Base-by-base conservation (phyloP, 2,329 filamentous ascomycete species). In the Verticillium alfalfae region DNA sequence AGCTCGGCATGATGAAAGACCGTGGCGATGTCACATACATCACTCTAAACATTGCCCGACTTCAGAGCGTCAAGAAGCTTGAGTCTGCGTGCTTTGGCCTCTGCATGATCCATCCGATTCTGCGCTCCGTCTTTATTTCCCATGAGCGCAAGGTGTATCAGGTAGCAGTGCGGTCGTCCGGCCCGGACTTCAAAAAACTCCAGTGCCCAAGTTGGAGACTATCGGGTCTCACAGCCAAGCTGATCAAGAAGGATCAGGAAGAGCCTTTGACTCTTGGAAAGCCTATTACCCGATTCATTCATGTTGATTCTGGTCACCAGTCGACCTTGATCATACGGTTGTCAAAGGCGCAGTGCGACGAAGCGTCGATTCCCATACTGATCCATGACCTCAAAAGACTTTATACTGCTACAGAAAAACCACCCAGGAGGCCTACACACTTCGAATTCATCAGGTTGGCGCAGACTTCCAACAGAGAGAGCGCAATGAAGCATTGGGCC, bases 91-190 rank as follows among this genome's bases (percentile, higher is more conserved):
- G 81, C 65, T 72, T 74, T 26, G 74, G 75, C 13, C 72, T 84
- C 9, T 71, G 73, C 0, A 70, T 70, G 38, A 72, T 80, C 39
- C 82, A 84, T 52, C 78, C 81, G 0, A 81, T 84, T 34, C 74
- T 88, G 8, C 80, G 84, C 26, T 85, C 85, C 0, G 78, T 80
- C 0, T 87, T 87, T 60, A 74, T 81, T 2, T 70, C 75, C 0
- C 76, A 82, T 56, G 75, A 77, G 12, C 75, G 80, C 7, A 74
- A 73, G 2, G 72, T 84, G 0, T 83, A 79, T 65, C 82, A 84
- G 67, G 79, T 80, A 0, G 76, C 79, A 38, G 68, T 82, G 39
- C 76, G 76, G 57, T 73, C 75, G 2, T 78, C 75, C 65, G 71
- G 69, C 2, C 74, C 79, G 1, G 75, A 79, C 1, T 84, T 84